Percentiles rank a stretch among this genome's conserved stretches.
These are phyloP conservation scores for Phytophthora pinifolia DNA, from an alignment of 352 stramenopile genomes.

Conservation along the genomic window DNA sequence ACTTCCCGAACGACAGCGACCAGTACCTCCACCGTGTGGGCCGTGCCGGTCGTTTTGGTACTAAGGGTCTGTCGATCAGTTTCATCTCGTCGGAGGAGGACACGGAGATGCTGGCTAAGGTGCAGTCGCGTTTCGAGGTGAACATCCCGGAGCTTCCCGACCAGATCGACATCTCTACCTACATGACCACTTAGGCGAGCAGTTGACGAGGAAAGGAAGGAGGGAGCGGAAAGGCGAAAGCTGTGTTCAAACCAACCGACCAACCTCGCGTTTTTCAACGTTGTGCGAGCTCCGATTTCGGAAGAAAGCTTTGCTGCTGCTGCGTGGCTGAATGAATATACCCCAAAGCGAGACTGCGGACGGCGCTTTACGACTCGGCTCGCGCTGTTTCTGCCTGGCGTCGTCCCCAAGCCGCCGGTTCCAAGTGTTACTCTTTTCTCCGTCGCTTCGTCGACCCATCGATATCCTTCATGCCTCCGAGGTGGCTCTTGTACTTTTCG, in stretches of 20 bases:
- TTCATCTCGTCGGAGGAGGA: constrained; percentile 99
- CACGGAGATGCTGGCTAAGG: constrained; percentile 97
- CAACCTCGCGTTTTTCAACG: constrained; percentile 31
- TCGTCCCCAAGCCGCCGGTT: constrained; percentile 34
- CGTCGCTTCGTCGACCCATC: constrained; percentile 52
- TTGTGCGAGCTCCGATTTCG: constrained; percentile 30
- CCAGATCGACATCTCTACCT: constrained; percentile 99
- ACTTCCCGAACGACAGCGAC: constrained; percentile 98
- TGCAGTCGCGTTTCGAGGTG: constrained; percentile 99
- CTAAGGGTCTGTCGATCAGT: constrained; percentile 99
- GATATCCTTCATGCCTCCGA: constrained; percentile 76
- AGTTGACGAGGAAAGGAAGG: constrained; percentile 17
- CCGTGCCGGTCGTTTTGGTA: constrained; percentile 99
- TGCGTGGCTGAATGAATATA: constrained; percentile 47
- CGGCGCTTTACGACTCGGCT: constrained; percentile 42
- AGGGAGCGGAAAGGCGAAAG: constrained; percentile 17
- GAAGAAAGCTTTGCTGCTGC: constrained; percentile 33
- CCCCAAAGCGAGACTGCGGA: constrained; percentile 36
- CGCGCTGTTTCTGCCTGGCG: constrained; percentile 35
- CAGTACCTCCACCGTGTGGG: constrained; percentile 99
- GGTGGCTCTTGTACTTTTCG: constrained; percentile 75
- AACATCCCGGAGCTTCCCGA: constrained; percentile 99
- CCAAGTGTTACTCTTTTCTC: constrained; percentile 63
- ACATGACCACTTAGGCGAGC: constrained; percentile 91
- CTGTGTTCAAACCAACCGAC: constrained; percentile 34